Conservation (phyloP, 441 rosid species). For the Codiaeum variegatum region DNA sequence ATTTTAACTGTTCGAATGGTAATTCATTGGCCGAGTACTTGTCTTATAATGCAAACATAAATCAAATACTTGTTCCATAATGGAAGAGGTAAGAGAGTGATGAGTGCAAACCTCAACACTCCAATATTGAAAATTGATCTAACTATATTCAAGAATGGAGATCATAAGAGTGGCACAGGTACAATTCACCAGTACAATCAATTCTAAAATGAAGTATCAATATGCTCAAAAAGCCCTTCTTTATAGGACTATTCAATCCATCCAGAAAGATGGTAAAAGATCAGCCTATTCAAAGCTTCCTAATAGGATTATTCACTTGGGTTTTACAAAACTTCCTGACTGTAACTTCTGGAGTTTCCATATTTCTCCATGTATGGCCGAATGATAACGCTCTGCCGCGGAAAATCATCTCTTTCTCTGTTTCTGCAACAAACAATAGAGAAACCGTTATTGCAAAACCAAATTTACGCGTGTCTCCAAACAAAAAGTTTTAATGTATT, state of each 20-base stretch:
- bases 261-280: not conserved
- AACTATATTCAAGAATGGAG: not conserved
- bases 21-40: too few species aligned
- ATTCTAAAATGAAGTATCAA: not conserved
- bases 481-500: not conserved
- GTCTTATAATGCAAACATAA: too few species aligned
- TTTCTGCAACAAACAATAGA: slow-evolving; percentile 13
- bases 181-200: not conserved
- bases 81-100: too few species aligned
- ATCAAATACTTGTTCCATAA: too few species aligned
- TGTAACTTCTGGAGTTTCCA: not conserved
- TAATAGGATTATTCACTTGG: not conserved
- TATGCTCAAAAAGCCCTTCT: not conserved
- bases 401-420: not conserved
- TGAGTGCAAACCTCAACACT: too few species aligned
- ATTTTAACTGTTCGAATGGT: too few species aligned
- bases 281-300: not conserved
- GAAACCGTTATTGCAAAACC: not conserved
- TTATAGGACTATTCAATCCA: not conserved
- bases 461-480: not conserved
- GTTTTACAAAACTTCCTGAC: not conserved
- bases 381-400: not conserved
- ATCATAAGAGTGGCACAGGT: not conserved
- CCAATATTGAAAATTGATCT: too few species aligned
- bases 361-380: not conserved